Percentiles rank a stretch among this genome's conserved stretches.
These are phyloP conservation scores for Circinella umbellata DNA, from an alignment of 371 early-diverging fungal genomes.

Conservation along the genomic window DNA sequence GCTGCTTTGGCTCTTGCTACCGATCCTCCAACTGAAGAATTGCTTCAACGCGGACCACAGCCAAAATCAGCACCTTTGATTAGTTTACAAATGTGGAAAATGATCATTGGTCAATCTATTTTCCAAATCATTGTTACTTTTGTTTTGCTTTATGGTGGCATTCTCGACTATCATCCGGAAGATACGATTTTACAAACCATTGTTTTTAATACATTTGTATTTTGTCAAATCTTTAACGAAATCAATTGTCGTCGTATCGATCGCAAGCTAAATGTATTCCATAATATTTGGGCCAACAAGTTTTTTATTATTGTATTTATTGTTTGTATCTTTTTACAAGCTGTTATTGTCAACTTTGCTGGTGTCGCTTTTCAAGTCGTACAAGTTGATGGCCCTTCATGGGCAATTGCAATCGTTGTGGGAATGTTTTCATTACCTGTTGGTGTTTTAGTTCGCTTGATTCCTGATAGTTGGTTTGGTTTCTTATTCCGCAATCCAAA, in stretches of 20 bases:
- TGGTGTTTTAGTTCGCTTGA: constrained; percentile 68
- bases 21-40: constrained; percentile 70
- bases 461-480: constrained; percentile 50
- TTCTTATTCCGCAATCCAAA: constrained; percentile 28
- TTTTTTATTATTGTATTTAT: constrained; percentile 62
- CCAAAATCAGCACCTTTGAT: constrained; percentile 68
- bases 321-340: constrained; percentile 53
- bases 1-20: constrained; percentile 81
- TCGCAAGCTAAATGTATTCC: constrained; percentile 61
- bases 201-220: constrained; percentile 82
- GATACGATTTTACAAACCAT: constrained; percentile 54
- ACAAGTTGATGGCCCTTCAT: constrained; percentile 55
- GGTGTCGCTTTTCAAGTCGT: constrained; percentile 57
- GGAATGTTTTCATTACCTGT: constrained; percentile 69
- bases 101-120: constrained; percentile 68
- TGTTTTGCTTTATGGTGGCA: constrained; percentile 52
- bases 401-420: constrained; percentile 68
- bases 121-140: constrained; percentile 66
- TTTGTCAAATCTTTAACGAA: constrained; percentile 81
- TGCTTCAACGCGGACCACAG: constrained; percentile 67
- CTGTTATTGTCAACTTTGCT: constrained; percentile 62
- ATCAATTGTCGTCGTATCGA: constrained; percentile 75
- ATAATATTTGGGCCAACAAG: constrained; percentile 49
- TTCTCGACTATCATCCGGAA: constrained; percentile 30
- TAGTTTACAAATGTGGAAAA: constrained; percentile 73